Evolutionary conservation across 768 basidiomycete genomes (phyloP).

Genomic region (Agrocybe praecox): DNA sequence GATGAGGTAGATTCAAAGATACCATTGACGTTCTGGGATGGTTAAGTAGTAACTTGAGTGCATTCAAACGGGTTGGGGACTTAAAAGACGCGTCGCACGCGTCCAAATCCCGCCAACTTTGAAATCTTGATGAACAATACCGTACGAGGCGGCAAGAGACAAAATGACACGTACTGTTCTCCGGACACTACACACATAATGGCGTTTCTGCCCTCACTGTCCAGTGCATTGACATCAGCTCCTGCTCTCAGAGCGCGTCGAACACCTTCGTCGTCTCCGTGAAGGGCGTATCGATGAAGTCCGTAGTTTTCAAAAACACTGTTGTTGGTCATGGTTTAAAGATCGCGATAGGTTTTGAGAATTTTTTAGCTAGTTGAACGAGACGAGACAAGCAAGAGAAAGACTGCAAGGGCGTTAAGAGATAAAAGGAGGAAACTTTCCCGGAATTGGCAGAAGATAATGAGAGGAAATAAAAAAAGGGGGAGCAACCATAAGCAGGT

Average conservation of each 20-base stretch:
- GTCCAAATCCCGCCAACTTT: constrained; percentile 71
- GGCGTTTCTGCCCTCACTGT: constrained; percentile 60
- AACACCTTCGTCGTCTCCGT: constrained; percentile 57
- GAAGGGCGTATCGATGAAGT: constrained; percentile 57
- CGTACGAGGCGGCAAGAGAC: not conserved
- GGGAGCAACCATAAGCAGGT: constrained; percentile 3
- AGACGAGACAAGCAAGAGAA: not conserved
- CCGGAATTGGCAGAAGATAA: constrained; percentile 4
- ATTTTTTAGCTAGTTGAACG: not conserved
- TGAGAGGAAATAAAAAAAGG: constrained; percentile 3
- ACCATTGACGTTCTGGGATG: constrained; percentile 65
- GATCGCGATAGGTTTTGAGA: constrained; percentile 8
- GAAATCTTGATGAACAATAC: constrained; percentile 6
- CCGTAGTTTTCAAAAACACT: constrained; percentile 38
- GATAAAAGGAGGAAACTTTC: constrained; percentile 1
- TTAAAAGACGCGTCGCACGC: constrained; percentile 71
- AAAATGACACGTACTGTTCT: constrained; percentile 54
- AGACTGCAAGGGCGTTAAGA: not conserved
- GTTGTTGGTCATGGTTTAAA: constrained; percentile 22
- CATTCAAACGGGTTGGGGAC: constrained; percentile 55
- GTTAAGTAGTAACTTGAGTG: constrained; percentile 55
- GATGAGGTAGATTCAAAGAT: constrained; percentile 75
- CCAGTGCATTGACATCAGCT: constrained; percentile 70
- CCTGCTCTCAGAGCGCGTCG: constrained; percentile 55
- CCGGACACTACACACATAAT: constrained; percentile 75